Conservation (phyloP, 805 yeast species). For the Kazachstania taianensis region DNA sequence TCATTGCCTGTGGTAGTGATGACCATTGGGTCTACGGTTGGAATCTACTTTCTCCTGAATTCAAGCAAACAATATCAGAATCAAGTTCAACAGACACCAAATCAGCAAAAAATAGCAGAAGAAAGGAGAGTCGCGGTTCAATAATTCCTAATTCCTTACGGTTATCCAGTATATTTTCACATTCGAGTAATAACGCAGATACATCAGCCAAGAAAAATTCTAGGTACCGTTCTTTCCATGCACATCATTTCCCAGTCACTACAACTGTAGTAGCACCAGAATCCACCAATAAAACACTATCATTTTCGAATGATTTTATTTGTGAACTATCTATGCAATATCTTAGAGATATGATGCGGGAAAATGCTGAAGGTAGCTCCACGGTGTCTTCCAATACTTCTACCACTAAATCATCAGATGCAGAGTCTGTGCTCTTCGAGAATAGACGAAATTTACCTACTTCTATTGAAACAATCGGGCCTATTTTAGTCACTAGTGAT, state of each 20-base stretch:
- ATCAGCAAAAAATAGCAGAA: conserved; percentile 4
- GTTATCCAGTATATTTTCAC: conserved; percentile 1
- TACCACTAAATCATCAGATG: not conserved
- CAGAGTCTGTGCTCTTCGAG: conserved; percentile 6
- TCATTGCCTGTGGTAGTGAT: conserved; percentile 72
- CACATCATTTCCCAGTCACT: conserved; percentile 65
- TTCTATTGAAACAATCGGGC: conserved; percentile 27
- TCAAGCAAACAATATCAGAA: conserved; percentile 1
- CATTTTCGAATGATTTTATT: conserved; percentile 69
- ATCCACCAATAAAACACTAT: conserved; percentile 50
- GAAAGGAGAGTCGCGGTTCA: not conserved
- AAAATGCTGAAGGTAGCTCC: not conserved
- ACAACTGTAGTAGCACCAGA: conserved; percentile 72
- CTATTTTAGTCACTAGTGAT: conserved; percentile 68
- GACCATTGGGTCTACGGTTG: conserved; percentile 83
- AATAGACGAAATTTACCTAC: conserved; percentile 18
- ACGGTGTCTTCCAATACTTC: not conserved
- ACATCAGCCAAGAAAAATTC: conserved; percentile 29
- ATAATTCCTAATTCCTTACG: not conserved
- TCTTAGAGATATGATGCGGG: conserved; percentile 11
- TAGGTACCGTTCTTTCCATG: conserved; percentile 63
- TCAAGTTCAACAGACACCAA: not conserved
- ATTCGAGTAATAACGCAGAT: conserved; percentile 1
- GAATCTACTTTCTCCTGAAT: conserved; percentile 33
- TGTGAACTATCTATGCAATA: conserved; percentile 44